Evolutionary conservation across 768 basidiomycete species (phyloP), one percentile per base, ranked within the genome.

Genomic region (Psilocybe azurescens): DNA sequence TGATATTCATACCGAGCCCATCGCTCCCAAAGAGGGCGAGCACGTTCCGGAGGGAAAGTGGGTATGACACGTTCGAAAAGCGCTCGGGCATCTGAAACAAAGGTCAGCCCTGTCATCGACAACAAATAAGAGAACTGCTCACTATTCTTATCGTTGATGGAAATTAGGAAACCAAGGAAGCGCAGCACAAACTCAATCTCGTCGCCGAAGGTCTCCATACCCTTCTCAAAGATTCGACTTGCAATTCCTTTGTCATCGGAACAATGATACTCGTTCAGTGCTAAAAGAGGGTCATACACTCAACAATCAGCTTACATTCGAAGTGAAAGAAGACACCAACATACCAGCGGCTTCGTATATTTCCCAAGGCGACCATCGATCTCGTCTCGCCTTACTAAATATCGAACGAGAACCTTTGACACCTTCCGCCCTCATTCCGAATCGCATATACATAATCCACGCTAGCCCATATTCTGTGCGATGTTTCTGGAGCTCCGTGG

Each of bases 1-100:
- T 93, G 90, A 76, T 95, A 98, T 74, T 97, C 94, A 77, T 97
- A 97, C 58, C 90, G 83, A 3, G 95, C 89, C 97, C 96, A 99
- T 48, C 93, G 86, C 70, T 97, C 95, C 96, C 96, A 99, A 16
- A 99, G 82, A 0, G 91, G 89, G 38, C 92, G 82, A 14, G 94
- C 93, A 46, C 87, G 86, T 49, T 93, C 91, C 7, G 91, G 78
- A 10, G 89, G 76, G 73, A 97, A 94, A 3, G 84, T 89, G 14
- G 82, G 74, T 28, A 97, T 91, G 6, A 93, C 89, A 29, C 93
- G 87, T 72, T 99, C 97, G 71, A 99, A 99, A 29, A 99, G 79
- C 0, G 97, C 97, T 58, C 97, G 88, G 1, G 97, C 97, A 78
- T 99, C 97, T 99, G 62, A 6, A 53, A 54, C 55, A 41, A 52